Percentiles rank a stretch among this genome's conserved stretches.
These are phyloP conservation scores for Monosporascus sp. DNA, from an alignment of 2,329 filamentous ascomycete genomes.

Conservation along the genomic window DNA sequence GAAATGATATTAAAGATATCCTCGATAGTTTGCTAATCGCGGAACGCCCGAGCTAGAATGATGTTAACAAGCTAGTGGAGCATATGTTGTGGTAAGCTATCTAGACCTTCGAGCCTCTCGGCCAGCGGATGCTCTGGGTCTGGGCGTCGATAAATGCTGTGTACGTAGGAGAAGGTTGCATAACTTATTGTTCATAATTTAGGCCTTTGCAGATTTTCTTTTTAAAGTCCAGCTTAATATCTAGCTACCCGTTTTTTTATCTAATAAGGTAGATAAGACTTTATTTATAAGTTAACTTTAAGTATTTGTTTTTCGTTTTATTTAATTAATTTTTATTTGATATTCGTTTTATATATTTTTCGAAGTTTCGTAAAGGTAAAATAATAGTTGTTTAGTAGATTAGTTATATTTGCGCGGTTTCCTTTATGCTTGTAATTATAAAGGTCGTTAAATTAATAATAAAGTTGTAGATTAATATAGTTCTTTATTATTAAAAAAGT, in stretches of 20 bases:
- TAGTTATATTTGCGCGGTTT: background rate
- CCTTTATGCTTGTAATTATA: too few relatives aligned
- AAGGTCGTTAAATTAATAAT: too few relatives aligned
- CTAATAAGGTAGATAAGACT: background rate
- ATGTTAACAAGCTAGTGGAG: too few relatives aligned
- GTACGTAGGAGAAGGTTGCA: background rate
- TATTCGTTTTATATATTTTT: background rate
- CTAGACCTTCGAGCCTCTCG: too few relatives aligned
- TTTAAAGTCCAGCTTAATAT: background rate
- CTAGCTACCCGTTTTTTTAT: background rate
- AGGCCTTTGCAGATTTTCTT: background rate
- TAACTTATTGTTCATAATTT: background rate
- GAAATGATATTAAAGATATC: too few relatives aligned
- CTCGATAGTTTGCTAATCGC: too few relatives aligned
- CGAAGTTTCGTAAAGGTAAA: background rate
- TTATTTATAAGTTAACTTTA: background rate
- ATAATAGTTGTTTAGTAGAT: background rate
- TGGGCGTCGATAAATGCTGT: background rate
- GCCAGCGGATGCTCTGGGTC: background rate
- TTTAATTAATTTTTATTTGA: background rate
- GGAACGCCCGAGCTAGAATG: too few relatives aligned
- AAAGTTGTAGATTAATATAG: too few relatives aligned
- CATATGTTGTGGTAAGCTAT: too few relatives aligned
- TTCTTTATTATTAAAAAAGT: too few relatives aligned
- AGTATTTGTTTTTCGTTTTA: background rate